Conservation (phyloP, 2,329 filamentous ascomycete genomes). For the Bipolaris oryzae region DNA sequence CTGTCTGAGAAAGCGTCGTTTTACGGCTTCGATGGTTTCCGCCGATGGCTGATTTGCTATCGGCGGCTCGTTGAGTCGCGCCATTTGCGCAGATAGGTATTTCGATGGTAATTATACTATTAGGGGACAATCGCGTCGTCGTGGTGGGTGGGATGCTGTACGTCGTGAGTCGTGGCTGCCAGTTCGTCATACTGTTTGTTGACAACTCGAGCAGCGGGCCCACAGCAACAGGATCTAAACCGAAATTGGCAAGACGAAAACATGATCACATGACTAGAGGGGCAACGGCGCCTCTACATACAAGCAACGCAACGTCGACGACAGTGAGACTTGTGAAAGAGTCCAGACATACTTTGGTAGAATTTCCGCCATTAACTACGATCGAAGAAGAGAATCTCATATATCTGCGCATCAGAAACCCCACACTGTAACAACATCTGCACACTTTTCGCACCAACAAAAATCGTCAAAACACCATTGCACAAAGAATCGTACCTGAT, state of each 20-base stretch:
- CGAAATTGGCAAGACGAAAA: conserved; percentile 7
- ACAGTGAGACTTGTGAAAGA: neutral
- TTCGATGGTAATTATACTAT: conserved; percentile 39
- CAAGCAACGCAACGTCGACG: neutral
- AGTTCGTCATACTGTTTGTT: conserved; percentile 29
- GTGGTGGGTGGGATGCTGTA: conserved; percentile 11
- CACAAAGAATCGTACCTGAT: conserved; percentile 1
- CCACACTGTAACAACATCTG: neutral
- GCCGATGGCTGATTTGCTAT: conserved; percentile 54
- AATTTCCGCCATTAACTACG: neutral
- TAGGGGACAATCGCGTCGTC: conserved; percentile 7
- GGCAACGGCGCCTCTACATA: conserved; percentile 25
- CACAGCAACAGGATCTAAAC: conserved; percentile 30
- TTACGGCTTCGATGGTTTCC: conserved; percentile 71
- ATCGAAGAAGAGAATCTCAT: neutral
- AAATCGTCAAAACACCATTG: neutral
- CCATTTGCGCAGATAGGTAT: conserved; percentile 65
- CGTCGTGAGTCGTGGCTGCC: conserved; percentile 6
- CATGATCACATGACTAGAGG: conserved; percentile 33
- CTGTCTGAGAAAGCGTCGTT: conserved; percentile 78
- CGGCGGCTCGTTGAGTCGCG: conserved; percentile 77
- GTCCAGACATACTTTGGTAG: neutral
- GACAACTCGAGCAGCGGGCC: conserved; percentile 25
- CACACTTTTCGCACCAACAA: neutral
- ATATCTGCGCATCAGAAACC: neutral